Evolutionary conservation across 805 yeast genomes (phyloP).

Genomic region (Starmerella lactis-condensi): DNA sequence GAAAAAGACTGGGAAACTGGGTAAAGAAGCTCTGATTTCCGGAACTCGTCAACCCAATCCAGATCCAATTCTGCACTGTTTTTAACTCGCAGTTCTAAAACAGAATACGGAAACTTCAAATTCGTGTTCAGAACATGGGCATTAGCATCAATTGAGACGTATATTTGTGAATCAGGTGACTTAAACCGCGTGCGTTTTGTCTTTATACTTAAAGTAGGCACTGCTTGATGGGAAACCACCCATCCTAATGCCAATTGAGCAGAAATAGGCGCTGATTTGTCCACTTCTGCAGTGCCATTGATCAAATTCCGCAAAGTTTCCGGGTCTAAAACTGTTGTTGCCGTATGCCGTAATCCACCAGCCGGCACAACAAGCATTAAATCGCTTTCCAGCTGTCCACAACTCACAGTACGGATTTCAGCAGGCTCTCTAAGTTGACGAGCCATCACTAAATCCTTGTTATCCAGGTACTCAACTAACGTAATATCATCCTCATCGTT

Average conservation of each 20-base stretch:
- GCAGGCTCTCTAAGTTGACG: conserved; percentile 26
- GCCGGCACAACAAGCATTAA: conserved; percentile 22
- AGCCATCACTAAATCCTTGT: conserved; percentile 22
- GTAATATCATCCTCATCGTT: conserved; percentile 15
- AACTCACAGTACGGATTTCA: conserved; percentile 18
- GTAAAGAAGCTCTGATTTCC: conserved; percentile 32
- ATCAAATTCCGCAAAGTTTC: conserved; percentile 4
- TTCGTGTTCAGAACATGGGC: conserved; percentile 8
- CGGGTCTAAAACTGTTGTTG: not conserved
- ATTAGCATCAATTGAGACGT: conserved; percentile 25
- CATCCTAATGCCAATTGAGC: conserved; percentile 24
- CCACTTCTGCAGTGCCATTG: conserved; percentile 8
- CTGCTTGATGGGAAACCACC: conserved; percentile 14
- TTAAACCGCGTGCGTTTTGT: conserved; percentile 17
- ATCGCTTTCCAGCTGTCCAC: conserved; percentile 3
- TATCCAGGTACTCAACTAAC: conserved; percentile 22
- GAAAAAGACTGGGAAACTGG: conserved; percentile 27
- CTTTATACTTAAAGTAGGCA: conserved; percentile 1
- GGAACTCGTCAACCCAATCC: conserved; percentile 24
- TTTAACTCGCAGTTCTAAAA: conserved; percentile 32
- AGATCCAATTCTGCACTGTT: conserved; percentile 23
- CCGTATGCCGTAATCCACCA: conserved; percentile 24
- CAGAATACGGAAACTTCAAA: conserved; percentile 30
- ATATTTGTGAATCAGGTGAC: conserved; percentile 11
- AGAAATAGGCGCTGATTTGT: conserved; percentile 5